Evolutionary conservation across 257 asterid genomes (phyloP), one percentile per base, ranked within the genome.

Genomic region (Solanum paucissectum): DNA sequence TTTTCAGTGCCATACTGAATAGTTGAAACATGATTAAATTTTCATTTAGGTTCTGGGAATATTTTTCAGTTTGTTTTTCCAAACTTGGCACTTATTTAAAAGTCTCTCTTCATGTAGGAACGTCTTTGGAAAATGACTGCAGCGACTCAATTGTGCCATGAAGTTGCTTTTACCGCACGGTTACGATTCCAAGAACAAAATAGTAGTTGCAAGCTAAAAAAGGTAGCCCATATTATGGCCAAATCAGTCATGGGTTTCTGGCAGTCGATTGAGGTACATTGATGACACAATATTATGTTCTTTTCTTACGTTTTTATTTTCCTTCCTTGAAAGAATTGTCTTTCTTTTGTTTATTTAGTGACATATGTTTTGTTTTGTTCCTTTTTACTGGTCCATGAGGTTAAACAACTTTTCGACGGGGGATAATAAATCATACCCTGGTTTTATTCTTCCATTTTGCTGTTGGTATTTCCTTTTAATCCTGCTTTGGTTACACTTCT

Each of bases 51-150:
- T 82, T 81, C 20, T 32, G 36, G 89, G 71, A 84, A 40, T 84
- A 64, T 68, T 60, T 79, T 88, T 88, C 81, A 82, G 58, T 74
- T 72, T 87, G 14, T 81, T 66, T 83, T 87, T 71, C 81, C 83
- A 84, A 68, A 52, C 32, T 88, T 89, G 69, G 79, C 75, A 36
- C 81, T 42, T 88, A 79, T 83, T 12, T 62, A 85, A 84, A 69
- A 76, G 38, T 77, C 69, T 52, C 79, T 73, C 72, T 83, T 86
- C 68, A 85, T 89, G 49, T 90, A 96, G 99, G 99, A 96, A 94
- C 99, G 99, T 37, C 89, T 92, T 89, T 96, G 99, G 99, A 96
- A 94, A 92, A 83, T 89, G 90, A 92, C 94, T 86, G 95, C 98
- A 83, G 95, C 98, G 85, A 89, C 96, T 87, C 96, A 91, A 92